Percentiles rank a stretch among this genome's conserved stretches.
phyloP scores from a whole-genome alignment of 768 basidiomycete species.

The Boletus sensibilis region DNA sequence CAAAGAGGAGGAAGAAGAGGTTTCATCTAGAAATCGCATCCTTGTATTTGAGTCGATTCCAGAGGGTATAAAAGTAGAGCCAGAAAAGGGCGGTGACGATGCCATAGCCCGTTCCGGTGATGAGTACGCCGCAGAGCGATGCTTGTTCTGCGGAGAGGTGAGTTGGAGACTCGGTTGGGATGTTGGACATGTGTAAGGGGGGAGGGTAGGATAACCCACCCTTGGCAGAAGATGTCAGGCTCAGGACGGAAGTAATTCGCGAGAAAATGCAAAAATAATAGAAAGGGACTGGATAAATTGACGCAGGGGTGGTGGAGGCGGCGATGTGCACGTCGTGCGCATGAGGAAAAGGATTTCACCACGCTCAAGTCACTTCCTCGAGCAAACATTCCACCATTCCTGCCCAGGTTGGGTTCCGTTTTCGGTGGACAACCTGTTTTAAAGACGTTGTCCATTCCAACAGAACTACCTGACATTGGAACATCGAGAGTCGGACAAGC shows the following conservation, averaged over 20 bases:
- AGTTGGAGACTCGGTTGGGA: slow-evolving; percentile 15
- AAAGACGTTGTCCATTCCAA: neutral
- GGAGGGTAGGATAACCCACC: slow-evolving; percentile 3
- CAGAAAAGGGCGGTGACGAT: too few relatives aligned
- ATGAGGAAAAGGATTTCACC: neutral
- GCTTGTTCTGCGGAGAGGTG: slow-evolving; percentile 26
- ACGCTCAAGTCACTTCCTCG: neutral
- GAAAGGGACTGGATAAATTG: neutral
- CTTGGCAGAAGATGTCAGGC: neutral
- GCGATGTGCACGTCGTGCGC: neutral
- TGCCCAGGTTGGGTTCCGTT: neutral
- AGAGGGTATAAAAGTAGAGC: too few relatives aligned
- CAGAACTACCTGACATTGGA: neutral
- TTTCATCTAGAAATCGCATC: too few relatives aligned
- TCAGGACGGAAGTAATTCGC: neutral
- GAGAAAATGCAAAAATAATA: too few relatives aligned
- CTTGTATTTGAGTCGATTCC: too few relatives aligned
- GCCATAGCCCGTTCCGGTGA: too few relatives aligned
- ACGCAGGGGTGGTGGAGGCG: neutral
- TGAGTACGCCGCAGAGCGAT: too few relatives aligned
- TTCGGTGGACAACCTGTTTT: neutral
- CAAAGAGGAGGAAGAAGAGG: slow-evolving; percentile 22
- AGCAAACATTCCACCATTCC: neutral
- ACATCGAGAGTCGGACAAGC: neutral
- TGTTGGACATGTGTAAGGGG: slow-evolving; percentile 15